Percentiles rank a stretch among this genome's conserved stretches.
These are phyloP conservation scores for Ophidiomyces ophidiicola DNA, from an alignment of 2,329 filamentous ascomycete species.

Conservation along the genomic window DNA sequence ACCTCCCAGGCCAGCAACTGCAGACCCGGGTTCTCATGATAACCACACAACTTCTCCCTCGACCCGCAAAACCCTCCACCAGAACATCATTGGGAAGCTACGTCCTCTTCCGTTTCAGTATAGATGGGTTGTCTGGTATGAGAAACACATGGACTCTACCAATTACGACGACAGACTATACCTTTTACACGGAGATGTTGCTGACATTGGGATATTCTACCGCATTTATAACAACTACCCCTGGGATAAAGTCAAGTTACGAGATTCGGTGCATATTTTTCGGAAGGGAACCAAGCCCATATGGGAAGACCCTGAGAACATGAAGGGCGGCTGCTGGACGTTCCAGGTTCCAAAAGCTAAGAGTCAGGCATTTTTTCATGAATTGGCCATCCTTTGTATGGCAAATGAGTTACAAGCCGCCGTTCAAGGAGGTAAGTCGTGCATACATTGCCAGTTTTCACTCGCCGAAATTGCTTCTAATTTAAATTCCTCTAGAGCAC, in stretches of 20 bases:
- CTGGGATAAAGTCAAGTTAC: constrained; percentile 61
- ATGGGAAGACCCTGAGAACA: constrained; percentile 79
- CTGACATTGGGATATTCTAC: constrained; percentile 50
- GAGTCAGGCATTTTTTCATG: constrained; percentile 40
- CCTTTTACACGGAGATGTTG: constrained; percentile 30
- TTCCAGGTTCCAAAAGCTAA: constrained; percentile 73
- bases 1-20: constrained; percentile 18
- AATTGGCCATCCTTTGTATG: constrained; percentile 26
- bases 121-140: constrained; percentile 39
- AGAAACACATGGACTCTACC: constrained; percentile 26
- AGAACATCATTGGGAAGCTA: constrained; percentile 35
- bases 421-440: constrained; percentile 71
- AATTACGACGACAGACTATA: constrained; percentile 28
- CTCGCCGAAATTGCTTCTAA: not conserved
- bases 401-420: constrained; percentile 39
- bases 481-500: constrained; percentile 44
- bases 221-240: constrained; percentile 71
- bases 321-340: constrained; percentile 78
- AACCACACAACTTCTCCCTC: constrained; percentile 8
- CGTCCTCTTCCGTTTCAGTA: constrained; percentile 38
- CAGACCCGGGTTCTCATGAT: constrained; percentile 12
- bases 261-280: constrained; percentile 68
- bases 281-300: constrained; percentile 64
- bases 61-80: constrained; percentile 30
- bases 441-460: constrained; percentile 31